These are phyloP conservation scores for Lantana camara DNA, from an alignment of 257 asterid genomes.

Conservation along the genomic window DNA sequence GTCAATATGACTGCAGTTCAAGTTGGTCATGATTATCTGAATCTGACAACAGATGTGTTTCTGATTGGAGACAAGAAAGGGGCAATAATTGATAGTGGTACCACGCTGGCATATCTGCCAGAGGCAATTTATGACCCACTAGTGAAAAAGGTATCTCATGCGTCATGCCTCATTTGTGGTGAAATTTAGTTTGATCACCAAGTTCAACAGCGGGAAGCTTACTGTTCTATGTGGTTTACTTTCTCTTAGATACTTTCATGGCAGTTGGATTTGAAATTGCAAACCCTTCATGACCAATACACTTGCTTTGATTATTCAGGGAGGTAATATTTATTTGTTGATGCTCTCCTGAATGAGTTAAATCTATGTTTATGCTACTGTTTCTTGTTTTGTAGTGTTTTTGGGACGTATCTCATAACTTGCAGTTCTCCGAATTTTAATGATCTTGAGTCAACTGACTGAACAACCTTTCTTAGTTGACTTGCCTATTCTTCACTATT, in stretches of 20 bases:
- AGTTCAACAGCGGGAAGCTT: conserved; percentile 26
- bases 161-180: conserved; percentile 27
- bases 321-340: conserved; percentile 55
- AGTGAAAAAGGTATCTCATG: conserved; percentile 62
- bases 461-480: neutral
- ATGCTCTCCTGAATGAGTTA: conserved; percentile 23
- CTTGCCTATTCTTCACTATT: conserved; percentile 3
- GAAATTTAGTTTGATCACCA: conserved; percentile 20
- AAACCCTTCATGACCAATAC: conserved; percentile 74
- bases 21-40: conserved; percentile 69
- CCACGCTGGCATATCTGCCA: conserved; percentile 96
- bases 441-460: conserved; percentile 5
- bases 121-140: conserved; percentile 73
- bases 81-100: conserved; percentile 96
- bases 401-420: conserved; percentile 7
- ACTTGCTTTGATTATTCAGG: conserved; percentile 92
- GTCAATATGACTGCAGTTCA: conserved; percentile 95
- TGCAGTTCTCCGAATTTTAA: conserved; percentile 14
- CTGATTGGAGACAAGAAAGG: conserved; percentile 66
- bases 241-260: conserved; percentile 84
- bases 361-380: conserved; percentile 11
- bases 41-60: conserved; percentile 63
- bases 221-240: conserved; percentile 26
- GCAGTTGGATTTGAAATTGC: conserved; percentile 80
- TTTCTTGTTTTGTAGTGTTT: conserved; percentile 13